phyloP scores from a whole-genome alignment of 2,329 filamentous ascomycete species.

The Exophiala sp. region DNA sequence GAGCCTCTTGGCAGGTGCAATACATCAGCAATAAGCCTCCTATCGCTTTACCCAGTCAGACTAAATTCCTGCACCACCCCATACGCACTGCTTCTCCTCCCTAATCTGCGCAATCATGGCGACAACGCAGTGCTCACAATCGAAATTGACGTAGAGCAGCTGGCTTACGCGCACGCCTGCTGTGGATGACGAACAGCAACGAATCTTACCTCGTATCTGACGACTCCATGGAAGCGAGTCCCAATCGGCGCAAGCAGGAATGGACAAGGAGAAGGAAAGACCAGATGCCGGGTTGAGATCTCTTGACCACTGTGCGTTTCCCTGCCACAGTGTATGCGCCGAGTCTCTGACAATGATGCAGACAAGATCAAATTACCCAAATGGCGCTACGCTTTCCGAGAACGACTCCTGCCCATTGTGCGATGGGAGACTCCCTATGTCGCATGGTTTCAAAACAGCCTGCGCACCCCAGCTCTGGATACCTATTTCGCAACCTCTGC shows the following conservation, averaged over 20 bases:
- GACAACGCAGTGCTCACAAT: too few species aligned
- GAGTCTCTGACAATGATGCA: constrained; percentile 38
- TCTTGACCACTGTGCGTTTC: constrained; percentile 65
- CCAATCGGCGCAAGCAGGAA: constrained; percentile 21
- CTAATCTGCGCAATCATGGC: too few species aligned
- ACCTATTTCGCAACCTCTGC: constrained; percentile 96
- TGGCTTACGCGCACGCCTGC: too few species aligned
- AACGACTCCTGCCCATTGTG: constrained; percentile 77
- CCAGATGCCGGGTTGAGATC: constrained; percentile 70
- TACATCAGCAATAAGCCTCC: too few species aligned
- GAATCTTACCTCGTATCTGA: neutral
- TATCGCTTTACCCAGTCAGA: too few species aligned
- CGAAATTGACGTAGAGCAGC: too few species aligned
- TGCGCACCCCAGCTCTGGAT: constrained; percentile 81
- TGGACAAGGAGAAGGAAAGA: constrained; percentile 40
- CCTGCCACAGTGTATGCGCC: neutral
- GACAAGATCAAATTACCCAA: constrained; percentile 76
- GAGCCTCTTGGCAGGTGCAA: too few species aligned
- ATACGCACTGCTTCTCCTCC: too few species aligned
- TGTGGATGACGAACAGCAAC: constrained; percentile 1
- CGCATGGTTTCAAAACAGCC: constrained; percentile 73
- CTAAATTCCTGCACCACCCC: too few species aligned
- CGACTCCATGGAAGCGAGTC: constrained; percentile 14
- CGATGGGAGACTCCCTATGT: constrained; percentile 95
- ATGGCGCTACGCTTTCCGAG: constrained; percentile 86